Base-by-base conservation (phyloP, 179 eudicot species). In the Beta lomatogona region DNA sequence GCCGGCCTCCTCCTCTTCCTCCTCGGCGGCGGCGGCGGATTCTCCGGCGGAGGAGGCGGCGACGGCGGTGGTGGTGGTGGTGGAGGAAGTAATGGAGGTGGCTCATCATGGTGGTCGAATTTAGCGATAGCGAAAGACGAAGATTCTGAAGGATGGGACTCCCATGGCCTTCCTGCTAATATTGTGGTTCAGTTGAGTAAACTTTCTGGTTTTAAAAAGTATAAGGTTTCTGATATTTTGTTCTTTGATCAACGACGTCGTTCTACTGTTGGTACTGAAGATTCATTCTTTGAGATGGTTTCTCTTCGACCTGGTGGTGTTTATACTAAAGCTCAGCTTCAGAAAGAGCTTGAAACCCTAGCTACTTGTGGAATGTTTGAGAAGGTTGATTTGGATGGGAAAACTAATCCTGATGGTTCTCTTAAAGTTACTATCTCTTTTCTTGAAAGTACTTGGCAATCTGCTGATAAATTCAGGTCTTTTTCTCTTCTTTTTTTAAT, bases 361-460 rank as follows among this genome's bases (percentile, higher is more conserved):
- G 89, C 92, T 15, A 89, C 93, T 22, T 91, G 97, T 60, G 98
- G 98, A 5, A 94, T 94, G 99, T 95, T 94, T 22, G 99, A 95
- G 79, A 89, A 89, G 73, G 96, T 95, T 28, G 96, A 94, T 80
- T 82, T 95, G 28, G 97, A 95, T 58, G 91, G 87, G 9, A 94
- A 90, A 68, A 90, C 98, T 15, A 94, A 94, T 6, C 89, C 99
- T 1, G 94, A 95, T 60, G 99, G 98, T 3, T 84, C 94, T 5
- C 22, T 95, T 13, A 91, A 82, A 6, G 68, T 94, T 18, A 89
- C 89, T 1, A 90, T 94, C 36, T 84, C 91, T 5, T 95, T 95
- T 57, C 79, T 84, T 0, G 99, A 94, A 86, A 92, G 96, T 21
- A 92, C 94, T 2, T 95, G 99, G 99, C 88, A 82, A 14, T 78